Evolutionary conservation across 2,329 filamentous ascomycete genomes (phyloP).

Genomic region (Fusarium buxicola): DNA sequence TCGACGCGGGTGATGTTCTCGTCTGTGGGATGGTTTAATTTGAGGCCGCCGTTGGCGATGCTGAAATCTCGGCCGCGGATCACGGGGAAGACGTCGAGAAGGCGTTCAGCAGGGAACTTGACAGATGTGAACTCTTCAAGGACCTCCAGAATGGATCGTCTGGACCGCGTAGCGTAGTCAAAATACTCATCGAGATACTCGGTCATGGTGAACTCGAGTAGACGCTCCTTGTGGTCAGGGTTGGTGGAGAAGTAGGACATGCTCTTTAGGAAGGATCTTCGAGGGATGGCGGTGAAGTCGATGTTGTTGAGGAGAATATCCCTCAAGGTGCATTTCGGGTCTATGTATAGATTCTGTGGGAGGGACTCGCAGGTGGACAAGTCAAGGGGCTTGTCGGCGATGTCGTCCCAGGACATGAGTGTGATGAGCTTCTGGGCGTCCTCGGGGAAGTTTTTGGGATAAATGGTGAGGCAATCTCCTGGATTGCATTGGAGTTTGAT

Average conservation of each 20-base stretch:
- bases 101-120: conserved; percentile 79
- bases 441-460: conserved; percentile 84
- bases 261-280: conserved; percentile 84
- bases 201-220: conserved; percentile 84
- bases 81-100: conserved; percentile 79
- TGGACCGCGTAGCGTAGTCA: conserved; percentile 92
- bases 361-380: conserved; percentile 55
- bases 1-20: conserved; percentile 66
- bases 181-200: conserved; percentile 90
- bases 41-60: conserved; percentile 78
- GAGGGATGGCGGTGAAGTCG: conserved; percentile 90
- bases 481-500: conserved; percentile 63
- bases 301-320: conserved; percentile 83
- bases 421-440: conserved; percentile 85
- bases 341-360: conserved; percentile 51
- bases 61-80: conserved; percentile 95
- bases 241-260: conserved; percentile 81
- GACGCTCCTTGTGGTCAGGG: conserved; percentile 79
- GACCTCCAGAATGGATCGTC: conserved; percentile 91
- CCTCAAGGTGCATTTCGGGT: conserved; percentile 71
- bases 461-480: conserved; percentile 84
- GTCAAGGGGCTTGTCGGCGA: conserved; percentile 77
- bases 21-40: conserved; percentile 47
- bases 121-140: conserved; percentile 90
- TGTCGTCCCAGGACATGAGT: conserved; percentile 79